These are phyloP conservation scores for Leccinum disarticulatum DNA, from an alignment of 768 basidiomycete species.

Conservation along the genomic window DNA sequence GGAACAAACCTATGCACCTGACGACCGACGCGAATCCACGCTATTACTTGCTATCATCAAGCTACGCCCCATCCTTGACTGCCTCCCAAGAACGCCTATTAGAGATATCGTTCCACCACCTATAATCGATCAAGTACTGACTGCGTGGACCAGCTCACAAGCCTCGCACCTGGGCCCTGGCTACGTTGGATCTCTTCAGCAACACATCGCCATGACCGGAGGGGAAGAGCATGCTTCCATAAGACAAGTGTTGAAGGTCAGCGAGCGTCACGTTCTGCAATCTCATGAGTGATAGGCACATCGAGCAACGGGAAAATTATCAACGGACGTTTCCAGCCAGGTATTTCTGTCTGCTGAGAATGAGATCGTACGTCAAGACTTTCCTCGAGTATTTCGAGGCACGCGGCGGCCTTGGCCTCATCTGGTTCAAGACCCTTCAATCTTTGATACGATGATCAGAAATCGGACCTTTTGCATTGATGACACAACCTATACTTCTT, in stretches of 20 bases:
- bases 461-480: background rate
- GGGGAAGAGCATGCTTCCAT: constrained; percentile 31
- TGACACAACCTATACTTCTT: constrained; percentile 39
- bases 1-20: background rate
- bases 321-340: constrained; percentile 53
- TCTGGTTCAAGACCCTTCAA: constrained; percentile 19
- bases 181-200: constrained; percentile 41
- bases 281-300: background rate
- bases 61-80: background rate
- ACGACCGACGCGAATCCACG: background rate
- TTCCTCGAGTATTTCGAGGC: constrained; percentile 20
- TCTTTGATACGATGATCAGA: constrained; percentile 27
- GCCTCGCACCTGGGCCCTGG: constrained; percentile 39
- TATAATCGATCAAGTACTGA: constrained; percentile 9
- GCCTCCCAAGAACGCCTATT: constrained; percentile 43
- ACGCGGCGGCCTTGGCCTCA: constrained; percentile 15
- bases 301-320: background rate
- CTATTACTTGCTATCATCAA: background rate
- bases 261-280: constrained; percentile 48
- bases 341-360: constrained; percentile 55
- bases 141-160: background rate
- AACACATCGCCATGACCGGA: constrained; percentile 33
- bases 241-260: constrained; percentile 58
- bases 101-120: constrained; percentile 54
- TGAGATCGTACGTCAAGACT: constrained; percentile 52